Base-by-base conservation (phyloP, 176 grass and related monocot species). In the Musa schizocarpa region DNA sequence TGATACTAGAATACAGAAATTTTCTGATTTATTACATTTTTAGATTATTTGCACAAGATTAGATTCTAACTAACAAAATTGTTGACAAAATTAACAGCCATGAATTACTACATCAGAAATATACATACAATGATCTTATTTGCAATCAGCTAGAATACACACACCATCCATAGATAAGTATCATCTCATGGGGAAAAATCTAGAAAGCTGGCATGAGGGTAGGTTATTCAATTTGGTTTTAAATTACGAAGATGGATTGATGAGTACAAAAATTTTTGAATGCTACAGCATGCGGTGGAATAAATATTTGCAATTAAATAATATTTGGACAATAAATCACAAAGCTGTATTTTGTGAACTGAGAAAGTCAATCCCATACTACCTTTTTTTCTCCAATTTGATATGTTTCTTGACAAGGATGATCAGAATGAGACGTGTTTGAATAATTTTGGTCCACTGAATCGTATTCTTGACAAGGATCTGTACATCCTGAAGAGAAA, bases 391-490 rank as follows among this genome's bases (percentile, higher is more conserved):
- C 69, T 54, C 13, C 0, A 48, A 64, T 58, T 63, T 63, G 19
- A 59, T 73, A 54, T 78, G 65, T n/a, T 76, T 87, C 79, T 72
- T 77, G 69, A n/a, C 69, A 63, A 20, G 63, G 9, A 52, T 56
- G 70, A 71, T 43, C 22, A 68, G 86, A 86, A 72, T 78, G 56
- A 17, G 61, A 75, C 52, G 20, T 54, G 1, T 14, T 79, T 63
- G 74, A 56, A 79, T 49, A 57, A 13, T 63, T 29, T 50, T 48
- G 21, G 19, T 77, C 61, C 21, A 66, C 48, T 52, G 73, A 79
- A 86, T 52, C 71, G 81, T 79, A 34, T 53, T 83, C 71, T 75
- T 85, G 85, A 12, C 17, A 17, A 43, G 81, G 68, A 69, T 73
- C 53, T 64, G 8, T 69, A 52, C 75, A 63, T 72, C 76, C 69